Conservation (phyloP, 805 yeast genomes). For the Starmerella ratchasimensis region DNA sequence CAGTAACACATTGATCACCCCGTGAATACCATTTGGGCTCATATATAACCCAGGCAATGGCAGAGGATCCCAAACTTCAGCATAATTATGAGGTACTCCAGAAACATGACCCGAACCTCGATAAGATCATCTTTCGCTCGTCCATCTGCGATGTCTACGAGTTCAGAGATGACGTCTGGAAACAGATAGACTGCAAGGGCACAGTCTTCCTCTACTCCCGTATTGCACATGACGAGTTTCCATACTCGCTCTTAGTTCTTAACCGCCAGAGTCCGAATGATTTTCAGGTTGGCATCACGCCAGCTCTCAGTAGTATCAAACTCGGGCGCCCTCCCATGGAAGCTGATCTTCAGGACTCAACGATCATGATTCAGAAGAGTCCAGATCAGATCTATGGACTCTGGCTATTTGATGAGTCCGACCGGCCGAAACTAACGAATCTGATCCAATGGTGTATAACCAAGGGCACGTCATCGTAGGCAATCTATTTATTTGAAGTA, state of each 20-base stretch:
- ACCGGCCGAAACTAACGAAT: slow-evolving; percentile 21
- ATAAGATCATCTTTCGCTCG: slow-evolving; percentile 27
- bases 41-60: slow-evolving; percentile 18
- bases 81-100: slow-evolving; percentile 26
- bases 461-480: slow-evolving; percentile 14
- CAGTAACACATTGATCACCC: background rate
- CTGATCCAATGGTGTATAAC: slow-evolving; percentile 25
- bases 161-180: slow-evolving; percentile 29
- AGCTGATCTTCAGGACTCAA: slow-evolving; percentile 25
- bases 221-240: slow-evolving; percentile 20
- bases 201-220: slow-evolving; percentile 30
- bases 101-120: slow-evolving; percentile 27
- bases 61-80: slow-evolving; percentile 13
- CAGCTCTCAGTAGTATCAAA: slow-evolving; percentile 17
- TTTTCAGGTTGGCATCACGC: slow-evolving; percentile 27
- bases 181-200: slow-evolving; percentile 29
- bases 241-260: slow-evolving; percentile 28
- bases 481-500: too few species aligned
- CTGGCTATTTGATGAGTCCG: slow-evolving; percentile 28
- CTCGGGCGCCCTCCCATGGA: slow-evolving; percentile 23
- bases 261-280: slow-evolving; percentile 26
- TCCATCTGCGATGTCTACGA: slow-evolving; percentile 31
- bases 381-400: slow-evolving; percentile 28
- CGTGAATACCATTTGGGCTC: background rate
- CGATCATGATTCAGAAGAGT: slow-evolving; percentile 26